Evolutionary conservation across 257 asterid genomes (phyloP).

Genomic region (Penstemon newberryi): DNA sequence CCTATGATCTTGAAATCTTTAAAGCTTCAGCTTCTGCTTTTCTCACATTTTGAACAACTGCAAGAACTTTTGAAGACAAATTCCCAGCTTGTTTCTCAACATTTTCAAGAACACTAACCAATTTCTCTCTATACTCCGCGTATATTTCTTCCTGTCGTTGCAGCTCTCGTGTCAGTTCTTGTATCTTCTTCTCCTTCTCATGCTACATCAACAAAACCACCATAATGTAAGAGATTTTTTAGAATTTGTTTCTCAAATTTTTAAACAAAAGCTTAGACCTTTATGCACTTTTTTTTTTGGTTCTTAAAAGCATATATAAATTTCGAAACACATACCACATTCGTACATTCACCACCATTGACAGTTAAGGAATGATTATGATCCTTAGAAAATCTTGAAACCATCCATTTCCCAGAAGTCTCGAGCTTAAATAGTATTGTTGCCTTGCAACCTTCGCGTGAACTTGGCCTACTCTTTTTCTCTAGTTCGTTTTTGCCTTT

Average conservation of each 20-base stretch:
- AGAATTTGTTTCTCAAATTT: background rate
- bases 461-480: constrained; percentile 46
- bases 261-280: background rate
- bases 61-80: constrained; percentile 51
- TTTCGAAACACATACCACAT: constrained; percentile 37
- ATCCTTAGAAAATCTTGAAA: constrained; percentile 59
- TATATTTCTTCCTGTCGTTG: constrained; percentile 58
- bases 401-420: constrained; percentile 62
- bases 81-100: constrained; percentile 47
- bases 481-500: constrained; percentile 43
- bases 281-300: background rate
- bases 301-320: constrained; percentile 1
- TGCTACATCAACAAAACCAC: constrained; percentile 29
- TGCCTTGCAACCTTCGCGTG: constrained; percentile 70
- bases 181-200: constrained; percentile 64
- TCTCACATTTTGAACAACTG: constrained; percentile 48
- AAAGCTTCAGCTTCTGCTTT: constrained; percentile 52
- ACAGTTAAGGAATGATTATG: constrained; percentile 54
- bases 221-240: background rate
- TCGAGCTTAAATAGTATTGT: constrained; percentile 53
- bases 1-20: constrained; percentile 9
- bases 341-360: constrained; percentile 30
- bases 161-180: constrained; percentile 55
- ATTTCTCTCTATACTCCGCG: constrained; percentile 41
- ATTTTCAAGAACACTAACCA: constrained; percentile 38